phyloP scores from a whole-genome alignment of 495 filamentous ascomycete species.

The Xylaria scruposa region DNA sequence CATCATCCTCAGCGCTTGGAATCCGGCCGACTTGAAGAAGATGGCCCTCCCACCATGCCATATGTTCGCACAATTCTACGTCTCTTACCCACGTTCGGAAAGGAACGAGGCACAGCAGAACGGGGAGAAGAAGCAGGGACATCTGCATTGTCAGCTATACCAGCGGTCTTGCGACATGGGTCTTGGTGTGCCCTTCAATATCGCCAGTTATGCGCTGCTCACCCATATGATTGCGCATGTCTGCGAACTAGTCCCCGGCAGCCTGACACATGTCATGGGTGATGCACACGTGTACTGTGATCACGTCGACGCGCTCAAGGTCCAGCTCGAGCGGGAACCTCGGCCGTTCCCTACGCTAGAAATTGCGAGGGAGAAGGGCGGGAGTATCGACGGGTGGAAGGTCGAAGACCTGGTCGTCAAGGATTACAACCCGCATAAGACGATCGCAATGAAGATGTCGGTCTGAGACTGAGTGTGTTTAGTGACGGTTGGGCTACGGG shows the following conservation, averaged over 20 bases:
- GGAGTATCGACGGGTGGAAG: conserved; percentile 83
- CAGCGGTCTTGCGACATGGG: conserved; percentile 98
- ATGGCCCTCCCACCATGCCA: conserved; percentile 98
- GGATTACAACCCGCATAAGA: conserved; percentile 89
- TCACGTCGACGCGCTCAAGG: conserved; percentile 84
- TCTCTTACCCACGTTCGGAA: conserved; percentile 69
- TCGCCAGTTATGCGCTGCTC: conserved; percentile 88
- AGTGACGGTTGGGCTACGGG: not conserved
- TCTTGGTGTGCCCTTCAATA: conserved; percentile 96
- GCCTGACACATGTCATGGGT: conserved; percentile 90
- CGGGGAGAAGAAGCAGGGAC: conserved; percentile 58
- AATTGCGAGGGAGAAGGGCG: conserved; percentile 68
- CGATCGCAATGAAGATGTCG: conserved; percentile 97
- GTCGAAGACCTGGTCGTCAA: conserved; percentile 86
- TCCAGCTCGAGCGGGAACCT: conserved; percentile 81
- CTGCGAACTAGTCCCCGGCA: conserved; percentile 80
- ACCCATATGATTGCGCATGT: conserved; percentile 94
- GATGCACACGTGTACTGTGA: conserved; percentile 95
- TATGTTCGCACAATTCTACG: conserved; percentile 99
- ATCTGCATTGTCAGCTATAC: conserved; percentile 84
- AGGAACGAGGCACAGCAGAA: conserved; percentile 38
- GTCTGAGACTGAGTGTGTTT: conserved; percentile 50
- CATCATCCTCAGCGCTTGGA: conserved; percentile 93
- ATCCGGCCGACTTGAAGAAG: conserved; percentile 79
- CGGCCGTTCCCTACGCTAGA: conserved; percentile 79